phyloP scores from a whole-genome alignment of 1,284 basidiomycete species.

The Pseudozyma tsukubaensis region DNA sequence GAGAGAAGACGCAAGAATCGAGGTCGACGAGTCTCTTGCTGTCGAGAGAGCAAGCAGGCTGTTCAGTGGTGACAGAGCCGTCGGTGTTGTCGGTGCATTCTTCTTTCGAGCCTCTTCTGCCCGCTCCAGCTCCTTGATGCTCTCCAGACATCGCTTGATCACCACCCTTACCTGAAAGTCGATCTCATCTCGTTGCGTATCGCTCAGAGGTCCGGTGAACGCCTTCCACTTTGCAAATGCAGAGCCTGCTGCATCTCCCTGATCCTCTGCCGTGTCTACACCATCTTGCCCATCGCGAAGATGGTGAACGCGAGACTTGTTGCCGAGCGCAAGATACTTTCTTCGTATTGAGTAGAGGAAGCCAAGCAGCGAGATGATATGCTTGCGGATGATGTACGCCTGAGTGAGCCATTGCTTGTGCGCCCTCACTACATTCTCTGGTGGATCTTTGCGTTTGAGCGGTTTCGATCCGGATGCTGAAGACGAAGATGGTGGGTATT shows the following conservation, averaged over 20 bases:
- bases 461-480: slow-evolving; percentile 16
- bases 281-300: slow-evolving; percentile 24
- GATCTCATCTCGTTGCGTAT: slow-evolving; percentile 88
- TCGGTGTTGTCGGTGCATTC: slow-evolving; percentile 45
- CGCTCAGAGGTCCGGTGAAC: slow-evolving; percentile 77
- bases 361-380: slow-evolving; percentile 48
- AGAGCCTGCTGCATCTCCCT: slow-evolving; percentile 19
- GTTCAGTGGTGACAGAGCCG: slow-evolving; percentile 23
- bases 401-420: slow-evolving; percentile 48
- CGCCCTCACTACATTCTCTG: slow-evolving; percentile 38
- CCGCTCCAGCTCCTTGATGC: slow-evolving; percentile 84
- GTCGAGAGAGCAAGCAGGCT: slow-evolving; percentile 44
- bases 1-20: slow-evolving; percentile 66
- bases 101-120: slow-evolving; percentile 75
- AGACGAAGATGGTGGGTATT: slow-evolving; percentile 40
- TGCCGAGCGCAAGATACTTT: slow-evolving; percentile 48
- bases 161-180: slow-evolving; percentile 87
- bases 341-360: slow-evolving; percentile 55
- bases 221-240: slow-evolving; percentile 66
- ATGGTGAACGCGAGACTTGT: slow-evolving; percentile 27
- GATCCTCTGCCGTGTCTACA: slow-evolving; percentile 21
- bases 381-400: slow-evolving; percentile 50
- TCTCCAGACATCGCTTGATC: slow-evolving; percentile 81
- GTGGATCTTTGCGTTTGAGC: slow-evolving; percentile 37
- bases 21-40: slow-evolving; percentile 47